Evolutionary conservation across 306 rosid genomes (phyloP).

Genomic region (Mimosa pudica): DNA sequence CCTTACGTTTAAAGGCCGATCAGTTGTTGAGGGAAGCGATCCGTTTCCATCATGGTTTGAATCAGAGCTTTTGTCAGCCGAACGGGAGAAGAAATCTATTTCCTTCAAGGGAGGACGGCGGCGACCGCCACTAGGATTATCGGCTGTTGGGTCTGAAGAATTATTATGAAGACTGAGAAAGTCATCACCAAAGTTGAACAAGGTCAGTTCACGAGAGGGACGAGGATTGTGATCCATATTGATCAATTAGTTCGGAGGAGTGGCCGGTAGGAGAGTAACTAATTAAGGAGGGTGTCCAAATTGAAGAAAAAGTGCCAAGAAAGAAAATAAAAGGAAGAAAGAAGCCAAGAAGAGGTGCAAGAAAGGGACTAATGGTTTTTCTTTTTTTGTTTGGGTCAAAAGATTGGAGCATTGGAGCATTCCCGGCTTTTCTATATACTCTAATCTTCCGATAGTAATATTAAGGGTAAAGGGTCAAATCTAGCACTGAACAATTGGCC

Average conservation of each 20-base stretch:
- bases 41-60: not conserved
- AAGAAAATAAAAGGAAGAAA: too few relatives aligned
- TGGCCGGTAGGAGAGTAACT: not conserved
- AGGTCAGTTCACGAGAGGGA: constrained; percentile 41
- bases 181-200: constrained; percentile 31
- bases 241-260: not conserved
- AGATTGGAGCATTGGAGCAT: too few relatives aligned
- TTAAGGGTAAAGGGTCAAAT: too few relatives aligned
- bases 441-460: too few relatives aligned
- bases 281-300: too few relatives aligned
- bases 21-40: not conserved
- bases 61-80: not conserved
- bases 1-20: constrained; percentile 39
- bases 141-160: not conserved
- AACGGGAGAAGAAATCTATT: constrained; percentile 46
- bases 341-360: too few relatives aligned
- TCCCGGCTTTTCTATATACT: too few relatives aligned
- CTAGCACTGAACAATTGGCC: too few relatives aligned
- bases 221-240: constrained; percentile 27
- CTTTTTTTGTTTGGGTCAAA: too few relatives aligned
- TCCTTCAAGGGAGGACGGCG: constrained; percentile 39
- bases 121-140: not conserved
- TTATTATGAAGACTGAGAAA: not conserved
- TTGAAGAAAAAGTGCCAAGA: too few relatives aligned
- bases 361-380: too few relatives aligned